Evolutionary conservation across 768 basidiomycete genomes (phyloP).

Genomic region (Termitomyces sp.): DNA sequence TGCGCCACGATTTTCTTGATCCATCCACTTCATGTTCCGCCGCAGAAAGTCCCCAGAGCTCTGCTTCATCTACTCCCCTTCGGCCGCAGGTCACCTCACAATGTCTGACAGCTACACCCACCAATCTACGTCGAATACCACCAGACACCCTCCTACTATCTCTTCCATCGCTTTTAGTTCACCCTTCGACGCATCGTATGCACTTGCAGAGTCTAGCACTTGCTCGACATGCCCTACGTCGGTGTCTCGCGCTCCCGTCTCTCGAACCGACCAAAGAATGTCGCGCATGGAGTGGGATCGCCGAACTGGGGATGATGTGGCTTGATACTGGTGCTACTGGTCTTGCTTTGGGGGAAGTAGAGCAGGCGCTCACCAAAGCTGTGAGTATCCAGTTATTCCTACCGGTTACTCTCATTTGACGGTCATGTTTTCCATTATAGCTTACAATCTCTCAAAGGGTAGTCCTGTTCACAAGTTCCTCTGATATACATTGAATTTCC

Average conservation of each 20-base stretch:
- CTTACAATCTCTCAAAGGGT: slow-evolving; percentile 58
- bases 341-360: slow-evolving; percentile 51
- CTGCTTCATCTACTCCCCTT: not conserved
- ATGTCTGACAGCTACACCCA: not conserved
- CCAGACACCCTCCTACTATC: slow-evolving; percentile 48
- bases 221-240: slow-evolving; percentile 49
- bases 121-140: slow-evolving; percentile 18
- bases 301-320: slow-evolving; percentile 60
- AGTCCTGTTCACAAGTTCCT: not conserved
- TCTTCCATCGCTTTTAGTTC: slow-evolving; percentile 53
- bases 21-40: no score
- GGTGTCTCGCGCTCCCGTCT: slow-evolving; percentile 43
- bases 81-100: not conserved
- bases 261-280: slow-evolving; percentile 61
- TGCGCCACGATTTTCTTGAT: slow-evolving; percentile 11
- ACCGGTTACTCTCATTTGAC: not conserved
- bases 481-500: not conserved
- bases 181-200: slow-evolving; percentile 56
- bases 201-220: slow-evolving; percentile 51
- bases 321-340: slow-evolving; percentile 39
- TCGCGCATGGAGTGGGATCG: slow-evolving; percentile 63
- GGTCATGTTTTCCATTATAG: slow-evolving; percentile 20
- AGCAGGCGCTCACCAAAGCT: slow-evolving; percentile 64
- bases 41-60: not conserved
- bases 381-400: slow-evolving; percentile 32